A percentile compares a stretch with the other conserved stretches of the same genome.
Evolutionary conservation across 306 rosid genomes (phyloP).

Genomic region (Gleditsia sinensis): DNA sequence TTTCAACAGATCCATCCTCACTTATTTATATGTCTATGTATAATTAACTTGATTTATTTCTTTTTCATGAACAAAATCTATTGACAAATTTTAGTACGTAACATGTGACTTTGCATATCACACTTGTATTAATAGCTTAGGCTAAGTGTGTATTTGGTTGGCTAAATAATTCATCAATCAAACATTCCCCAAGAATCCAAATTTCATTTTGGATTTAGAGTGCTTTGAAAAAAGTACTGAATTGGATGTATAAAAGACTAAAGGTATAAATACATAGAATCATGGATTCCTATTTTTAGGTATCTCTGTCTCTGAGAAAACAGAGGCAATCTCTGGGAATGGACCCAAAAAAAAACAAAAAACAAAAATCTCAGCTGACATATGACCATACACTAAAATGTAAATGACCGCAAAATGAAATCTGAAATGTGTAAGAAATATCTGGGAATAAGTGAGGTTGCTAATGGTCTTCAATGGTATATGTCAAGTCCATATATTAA

Average conservation of each 20-base stretch:
- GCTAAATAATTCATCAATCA: constrained; percentile 12
- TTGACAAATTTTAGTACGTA: too few relatives aligned
- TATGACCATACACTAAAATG: constrained; percentile 11
- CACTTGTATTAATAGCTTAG: constrained; percentile 18
- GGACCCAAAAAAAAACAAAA: too few relatives aligned
- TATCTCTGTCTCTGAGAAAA: background rate
- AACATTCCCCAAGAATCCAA: background rate
- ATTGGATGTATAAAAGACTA: constrained; percentile 4
- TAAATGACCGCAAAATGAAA: too few relatives aligned
- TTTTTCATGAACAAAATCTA: too few relatives aligned
- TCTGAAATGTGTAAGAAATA: background rate
- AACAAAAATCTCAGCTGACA: background rate
- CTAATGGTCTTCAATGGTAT: background rate
- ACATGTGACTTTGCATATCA: constrained; percentile 19
- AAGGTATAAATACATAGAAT: background rate
- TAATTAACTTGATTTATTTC: too few relatives aligned
- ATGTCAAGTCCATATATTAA: background rate
- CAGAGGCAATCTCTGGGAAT: background rate
- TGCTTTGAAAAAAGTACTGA: background rate
- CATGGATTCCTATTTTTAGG: background rate
- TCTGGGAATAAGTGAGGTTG: background rate
- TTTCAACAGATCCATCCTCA: too few relatives aligned
- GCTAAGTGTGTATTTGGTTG: constrained; percentile 17
- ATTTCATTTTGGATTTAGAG: constrained; percentile 16
- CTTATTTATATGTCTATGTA: too few relatives aligned